phyloP scores from a whole-genome alignment of 2,329 filamentous ascomycete genomes.

The Arthrobotrys pseudoclavata region DNA sequence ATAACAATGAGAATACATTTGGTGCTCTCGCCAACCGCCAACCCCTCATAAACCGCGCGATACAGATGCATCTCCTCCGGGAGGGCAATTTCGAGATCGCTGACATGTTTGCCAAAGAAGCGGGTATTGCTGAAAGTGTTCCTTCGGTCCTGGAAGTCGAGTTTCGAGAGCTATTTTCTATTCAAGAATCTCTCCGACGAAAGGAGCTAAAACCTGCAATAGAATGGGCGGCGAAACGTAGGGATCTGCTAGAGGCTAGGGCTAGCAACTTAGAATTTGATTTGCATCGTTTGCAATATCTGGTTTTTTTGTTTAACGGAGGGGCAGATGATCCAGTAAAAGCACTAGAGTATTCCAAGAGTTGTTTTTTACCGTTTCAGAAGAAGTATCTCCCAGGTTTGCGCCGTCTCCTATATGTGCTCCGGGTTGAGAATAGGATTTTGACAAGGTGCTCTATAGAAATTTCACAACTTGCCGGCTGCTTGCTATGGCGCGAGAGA shows the following conservation, averaged over 20 bases:
- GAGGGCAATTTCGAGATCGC: conserved; percentile 94
- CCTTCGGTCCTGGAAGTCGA: conserved; percentile 77
- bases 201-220: conserved; percentile 83
- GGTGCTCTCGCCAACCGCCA: conserved; percentile 83
- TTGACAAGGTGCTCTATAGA: conserved; percentile 68
- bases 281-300: conserved; percentile 86
- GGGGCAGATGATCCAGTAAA: conserved; percentile 68
- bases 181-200: conserved; percentile 81
- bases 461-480: conserved; percentile 83
- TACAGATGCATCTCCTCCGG: conserved; percentile 94
- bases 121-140: conserved; percentile 67
- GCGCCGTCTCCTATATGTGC: background rate
- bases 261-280: conserved; percentile 97
- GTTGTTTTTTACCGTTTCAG: conserved; percentile 81
- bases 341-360: conserved; percentile 81
- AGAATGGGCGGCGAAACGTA: conserved; percentile 82
- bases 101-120: conserved; percentile 84
- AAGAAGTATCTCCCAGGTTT: conserved; percentile 74
- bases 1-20: conserved; percentile 74
- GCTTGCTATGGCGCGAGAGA: conserved; percentile 83
- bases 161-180: conserved; percentile 91
- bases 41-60: conserved; percentile 87
- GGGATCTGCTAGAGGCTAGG: conserved; percentile 78
- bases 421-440: background rate
- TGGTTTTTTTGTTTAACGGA: conserved; percentile 84